Conservation (phyloP, 164 flowering plant genomes). For the Liquidambar formosana region DNA sequence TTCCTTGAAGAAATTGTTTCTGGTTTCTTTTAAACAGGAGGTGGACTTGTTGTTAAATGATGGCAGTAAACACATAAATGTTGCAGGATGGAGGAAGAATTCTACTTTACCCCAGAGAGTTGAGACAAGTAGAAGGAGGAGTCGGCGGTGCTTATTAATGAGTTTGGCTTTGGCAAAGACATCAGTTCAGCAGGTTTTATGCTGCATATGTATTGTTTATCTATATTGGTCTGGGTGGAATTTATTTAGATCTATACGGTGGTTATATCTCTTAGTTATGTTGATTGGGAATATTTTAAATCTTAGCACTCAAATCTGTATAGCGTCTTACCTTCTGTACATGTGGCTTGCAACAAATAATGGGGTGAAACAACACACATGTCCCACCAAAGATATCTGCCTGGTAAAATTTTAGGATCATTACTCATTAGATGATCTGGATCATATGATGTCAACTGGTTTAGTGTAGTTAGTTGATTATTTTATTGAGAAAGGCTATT, state of each 20-base stretch:
- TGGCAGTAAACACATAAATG: conserved; percentile 97
- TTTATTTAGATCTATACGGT: not conserved
- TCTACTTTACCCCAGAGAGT: conserved; percentile 73
- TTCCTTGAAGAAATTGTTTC: conserved; percentile 6
- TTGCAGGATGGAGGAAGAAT: conserved; percentile 84
- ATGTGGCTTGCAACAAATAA: not conserved
- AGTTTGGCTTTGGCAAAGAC: conserved; percentile 89
- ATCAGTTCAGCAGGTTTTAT: conserved; percentile 69
- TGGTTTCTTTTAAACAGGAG: conserved; percentile 53
- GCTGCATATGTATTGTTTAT: conserved; percentile 1
- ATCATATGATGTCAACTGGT: not conserved
- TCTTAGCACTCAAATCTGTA: not conserved
- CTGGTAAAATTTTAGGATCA: not conserved
- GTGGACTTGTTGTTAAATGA: conserved; percentile 97
- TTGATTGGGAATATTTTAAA: not conserved
- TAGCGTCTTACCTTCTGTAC: not conserved
- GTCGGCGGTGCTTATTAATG: conserved; percentile 86
- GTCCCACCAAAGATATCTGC: not conserved
- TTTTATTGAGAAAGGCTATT: too few relatives aligned
- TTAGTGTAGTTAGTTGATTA: not conserved
- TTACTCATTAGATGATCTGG: not conserved
- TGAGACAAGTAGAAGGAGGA: conserved; percentile 86
- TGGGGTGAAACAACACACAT: not conserved
- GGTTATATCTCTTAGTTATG: not conserved
- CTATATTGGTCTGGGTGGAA: not conserved